phyloP scores from a whole-genome alignment of 306 rosid species.

The Delonix regia region DNA sequence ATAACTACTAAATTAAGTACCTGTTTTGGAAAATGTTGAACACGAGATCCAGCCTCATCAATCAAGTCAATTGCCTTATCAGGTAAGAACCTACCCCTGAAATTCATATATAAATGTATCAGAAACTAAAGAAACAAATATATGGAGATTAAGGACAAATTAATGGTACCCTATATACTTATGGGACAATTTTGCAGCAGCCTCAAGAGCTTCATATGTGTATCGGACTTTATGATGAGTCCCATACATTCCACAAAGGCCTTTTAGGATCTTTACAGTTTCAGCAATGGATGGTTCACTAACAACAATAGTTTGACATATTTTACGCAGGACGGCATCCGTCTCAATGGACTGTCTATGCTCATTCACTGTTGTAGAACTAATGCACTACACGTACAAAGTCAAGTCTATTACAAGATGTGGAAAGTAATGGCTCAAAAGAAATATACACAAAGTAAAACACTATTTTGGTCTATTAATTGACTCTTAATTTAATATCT shows the following conservation, averaged over 20 bases:
- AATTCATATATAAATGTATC: neutral
- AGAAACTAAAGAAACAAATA: neutral
- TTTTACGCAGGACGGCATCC: constrained; percentile 62
- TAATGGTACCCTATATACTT: constrained; percentile 61
- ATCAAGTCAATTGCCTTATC: constrained; percentile 42
- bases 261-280: constrained; percentile 65
- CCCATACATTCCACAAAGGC: constrained; percentile 68
- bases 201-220: constrained; percentile 66
- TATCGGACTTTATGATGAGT: constrained; percentile 74
- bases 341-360: constrained; percentile 70
- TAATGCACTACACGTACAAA: constrained; percentile 51
- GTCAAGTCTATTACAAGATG: neutral
- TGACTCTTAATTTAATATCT: too few relatives aligned
- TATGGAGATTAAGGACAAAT: neutral
- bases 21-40: constrained; percentile 26
- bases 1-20: neutral
- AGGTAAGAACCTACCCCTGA: constrained; percentile 33
- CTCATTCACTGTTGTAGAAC: constrained; percentile 68
- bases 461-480: too few relatives aligned
- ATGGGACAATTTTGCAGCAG: constrained; percentile 69
- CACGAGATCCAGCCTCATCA: constrained; percentile 40
- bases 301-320: constrained; percentile 63
- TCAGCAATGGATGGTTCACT: constrained; percentile 70
- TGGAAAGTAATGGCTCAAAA: neutral
- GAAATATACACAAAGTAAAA: too few relatives aligned